Evolutionary conservation across 2,329 filamentous ascomycete species (phyloP).

Genomic region (Simplicillium sp.): DNA sequence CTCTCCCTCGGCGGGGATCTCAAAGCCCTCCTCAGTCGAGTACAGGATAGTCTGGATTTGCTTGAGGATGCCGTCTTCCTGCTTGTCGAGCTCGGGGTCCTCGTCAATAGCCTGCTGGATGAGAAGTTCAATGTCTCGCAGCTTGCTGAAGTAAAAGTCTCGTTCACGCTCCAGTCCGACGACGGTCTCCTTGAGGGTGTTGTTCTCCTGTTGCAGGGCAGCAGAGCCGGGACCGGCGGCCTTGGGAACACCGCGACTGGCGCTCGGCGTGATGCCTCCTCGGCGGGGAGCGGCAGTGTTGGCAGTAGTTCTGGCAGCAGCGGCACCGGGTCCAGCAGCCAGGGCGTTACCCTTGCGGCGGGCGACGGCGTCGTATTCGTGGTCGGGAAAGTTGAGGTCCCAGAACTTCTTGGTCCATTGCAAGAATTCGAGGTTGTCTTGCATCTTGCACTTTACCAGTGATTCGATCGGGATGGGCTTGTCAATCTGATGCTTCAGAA

Average conservation of each 20-base stretch:
- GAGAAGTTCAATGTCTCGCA: constrained; percentile 91
- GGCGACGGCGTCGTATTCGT: constrained; percentile 86
- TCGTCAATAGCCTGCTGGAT: constrained; percentile 89
- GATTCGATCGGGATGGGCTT: constrained; percentile 81
- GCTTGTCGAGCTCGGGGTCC: constrained; percentile 87
- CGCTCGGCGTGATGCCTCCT: constrained; percentile 56
- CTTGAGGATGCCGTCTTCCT: constrained; percentile 86
- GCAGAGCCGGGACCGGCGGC: constrained; percentile 50
- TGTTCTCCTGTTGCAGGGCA: constrained; percentile 76
- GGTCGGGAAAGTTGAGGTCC: constrained; percentile 96
- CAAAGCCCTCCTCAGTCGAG: constrained; percentile 88
- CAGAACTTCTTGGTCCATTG: constrained; percentile 96
- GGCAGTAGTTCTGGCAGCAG: constrained; percentile 36
- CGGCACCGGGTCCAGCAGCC: constrained; percentile 36
- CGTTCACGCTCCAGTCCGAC: constrained; percentile 87
- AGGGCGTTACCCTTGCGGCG: constrained; percentile 71
- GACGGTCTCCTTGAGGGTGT: constrained; percentile 90
- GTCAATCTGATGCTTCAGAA: constrained; percentile 79
- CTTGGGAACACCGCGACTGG: constrained; percentile 36
- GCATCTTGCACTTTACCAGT: constrained; percentile 98
- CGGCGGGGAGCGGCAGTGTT: constrained; percentile 38
- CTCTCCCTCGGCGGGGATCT: constrained; percentile 68
- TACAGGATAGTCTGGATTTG: constrained; percentile 95
- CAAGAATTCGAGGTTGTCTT: constrained; percentile 98
- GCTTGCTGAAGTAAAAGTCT: constrained; percentile 98